Percentiles rank a stretch among this genome's conserved stretches.
Conservation (phyloP, 108 stramenopile species). For the Nitzschia sp. region DNA sequence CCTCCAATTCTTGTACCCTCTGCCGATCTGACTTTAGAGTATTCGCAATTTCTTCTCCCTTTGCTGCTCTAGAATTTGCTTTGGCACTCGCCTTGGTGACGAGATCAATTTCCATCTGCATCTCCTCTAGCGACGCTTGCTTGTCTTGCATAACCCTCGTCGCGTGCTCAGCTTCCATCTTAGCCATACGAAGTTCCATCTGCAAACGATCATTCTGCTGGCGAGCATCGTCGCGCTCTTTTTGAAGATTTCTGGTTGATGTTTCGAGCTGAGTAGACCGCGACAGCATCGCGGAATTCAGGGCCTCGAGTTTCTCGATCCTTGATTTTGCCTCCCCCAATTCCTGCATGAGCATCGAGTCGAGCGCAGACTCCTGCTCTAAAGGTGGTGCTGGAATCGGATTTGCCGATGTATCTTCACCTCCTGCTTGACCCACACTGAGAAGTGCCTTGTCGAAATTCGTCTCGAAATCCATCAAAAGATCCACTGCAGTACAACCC, state of each 20-base stretch:
- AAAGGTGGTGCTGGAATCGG: slow-evolving; percentile 1
- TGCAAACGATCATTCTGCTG: slow-evolving; percentile 55
- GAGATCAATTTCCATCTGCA: slow-evolving; percentile 89
- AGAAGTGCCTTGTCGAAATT: slow-evolving; percentile 84
- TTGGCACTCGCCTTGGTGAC: slow-evolving; percentile 69
- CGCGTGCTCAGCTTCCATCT: slow-evolving; percentile 85
- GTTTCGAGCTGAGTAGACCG: slow-evolving; percentile 64
- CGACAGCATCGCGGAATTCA: slow-evolving; percentile 62
- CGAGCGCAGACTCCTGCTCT: slow-evolving; percentile 35
- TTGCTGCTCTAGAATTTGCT: slow-evolving; percentile 70
- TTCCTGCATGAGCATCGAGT: slow-evolving; percentile 66
- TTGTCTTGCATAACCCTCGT: slow-evolving; percentile 67
- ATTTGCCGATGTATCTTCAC: slow-evolving; percentile 52
- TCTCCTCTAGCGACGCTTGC: slow-evolving; percentile 68
- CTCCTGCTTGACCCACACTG: slow-evolving; percentile 66
- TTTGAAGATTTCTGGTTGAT: slow-evolving; percentile 27
- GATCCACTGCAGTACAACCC: slow-evolving; percentile 43
- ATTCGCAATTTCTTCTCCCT: slow-evolving; percentile 71
- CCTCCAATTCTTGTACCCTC: slow-evolving; percentile 71
- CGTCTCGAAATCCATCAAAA: slow-evolving; percentile 88
- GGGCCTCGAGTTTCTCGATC: slow-evolving; percentile 70
- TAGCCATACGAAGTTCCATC: slow-evolving; percentile 81
- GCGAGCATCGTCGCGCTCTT: slow-evolving; percentile 51
- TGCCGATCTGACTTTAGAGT: slow-evolving; percentile 68
- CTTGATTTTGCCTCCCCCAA: slow-evolving; percentile 67